Evolutionary conservation across 2,329 filamentous ascomycete species (phyloP).

Genomic region (Periglandula ipomoeae): DNA sequence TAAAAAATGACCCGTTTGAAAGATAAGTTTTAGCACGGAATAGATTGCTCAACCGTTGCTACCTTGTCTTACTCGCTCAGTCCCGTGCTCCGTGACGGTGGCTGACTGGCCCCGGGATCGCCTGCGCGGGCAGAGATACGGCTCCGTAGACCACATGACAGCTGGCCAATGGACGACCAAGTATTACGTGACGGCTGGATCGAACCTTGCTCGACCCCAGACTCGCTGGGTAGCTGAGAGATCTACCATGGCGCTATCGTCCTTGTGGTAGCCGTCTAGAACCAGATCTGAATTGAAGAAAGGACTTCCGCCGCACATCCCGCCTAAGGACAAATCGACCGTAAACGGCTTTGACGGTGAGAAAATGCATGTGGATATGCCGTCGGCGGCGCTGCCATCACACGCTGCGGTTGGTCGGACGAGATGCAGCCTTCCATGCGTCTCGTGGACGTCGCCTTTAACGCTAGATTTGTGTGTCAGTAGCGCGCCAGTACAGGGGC

Average conservation of each 20-base stretch:
- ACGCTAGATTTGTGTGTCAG: neutral
- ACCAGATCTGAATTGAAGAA: neutral
- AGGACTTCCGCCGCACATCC: too few species aligned
- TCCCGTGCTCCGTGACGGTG: slow-evolving; percentile 3
- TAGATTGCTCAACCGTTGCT: too few species aligned
- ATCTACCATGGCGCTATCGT: neutral
- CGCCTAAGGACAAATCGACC: neutral
- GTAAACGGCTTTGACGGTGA: neutral
- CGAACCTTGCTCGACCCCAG: slow-evolving; percentile 2
- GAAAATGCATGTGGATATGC: neutral
- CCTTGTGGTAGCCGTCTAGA: neutral
- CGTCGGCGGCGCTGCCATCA: neutral
- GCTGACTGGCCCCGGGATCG: slow-evolving; percentile 4
- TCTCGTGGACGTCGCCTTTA: neutral
- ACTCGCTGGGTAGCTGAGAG: neutral
- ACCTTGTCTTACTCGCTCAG: slow-evolving; percentile 3
- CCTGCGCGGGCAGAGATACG: neutral
- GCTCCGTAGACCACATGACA: slow-evolving; percentile 6
- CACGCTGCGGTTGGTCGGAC: neutral
- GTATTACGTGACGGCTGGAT: slow-evolving; percentile 7
- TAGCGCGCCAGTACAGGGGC: neutral
- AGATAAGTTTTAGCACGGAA: too few species aligned
- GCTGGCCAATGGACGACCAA: slow-evolving; percentile 8
- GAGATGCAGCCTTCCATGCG: slow-evolving; percentile 1
- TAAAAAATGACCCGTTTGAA: neutral